Percentiles rank a stretch among this genome's conserved stretches.
Conservation (phyloP, 495 filamentous ascomycete species). For the Talaromyces thailandensis region DNA sequence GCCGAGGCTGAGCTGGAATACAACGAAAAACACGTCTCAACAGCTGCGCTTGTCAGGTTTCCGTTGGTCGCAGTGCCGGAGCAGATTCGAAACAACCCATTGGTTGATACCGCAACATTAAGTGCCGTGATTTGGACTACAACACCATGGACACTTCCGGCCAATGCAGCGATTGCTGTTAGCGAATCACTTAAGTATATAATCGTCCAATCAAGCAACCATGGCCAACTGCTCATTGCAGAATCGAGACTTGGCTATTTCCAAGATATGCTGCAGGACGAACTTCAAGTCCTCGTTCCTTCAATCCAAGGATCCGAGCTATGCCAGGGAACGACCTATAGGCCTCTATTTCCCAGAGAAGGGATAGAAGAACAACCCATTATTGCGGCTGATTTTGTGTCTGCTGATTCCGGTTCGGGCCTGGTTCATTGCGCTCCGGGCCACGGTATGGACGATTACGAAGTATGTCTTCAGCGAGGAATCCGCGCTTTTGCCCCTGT, state of each 20-base stretch:
- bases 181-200: slow-evolving; percentile 63
- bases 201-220: slow-evolving; percentile 46
- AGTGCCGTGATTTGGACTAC: slow-evolving; percentile 92
- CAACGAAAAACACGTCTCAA: slow-evolving; percentile 72
- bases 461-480: slow-evolving; percentile 56
- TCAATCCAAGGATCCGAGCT: slow-evolving; percentile 59
- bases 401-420: slow-evolving; percentile 77
- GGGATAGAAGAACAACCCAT: slow-evolving; percentile 51
- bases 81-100: slow-evolving; percentile 28
- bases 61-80: slow-evolving; percentile 49
- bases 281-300: slow-evolving; percentile 40
- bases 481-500: slow-evolving; percentile 73
- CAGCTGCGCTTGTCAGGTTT: slow-evolving; percentile 74
- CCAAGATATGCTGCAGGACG: slow-evolving; percentile 29
- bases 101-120: slow-evolving; percentile 31
- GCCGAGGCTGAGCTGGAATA: slow-evolving; percentile 97
- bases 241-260: slow-evolving; percentile 53
- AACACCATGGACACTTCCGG: slow-evolving; percentile 93
- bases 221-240: slow-evolving; percentile 57
- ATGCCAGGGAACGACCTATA: slow-evolving; percentile 50
- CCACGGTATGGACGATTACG: slow-evolving; percentile 94
- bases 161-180: slow-evolving; percentile 83
- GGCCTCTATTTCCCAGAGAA: slow-evolving; percentile 51
- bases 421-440: slow-evolving; percentile 91
- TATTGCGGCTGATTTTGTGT: slow-evolving; percentile 78